Evolutionary conservation across 1,139 yeast genomes (phyloP), one percentile per base, ranked within the genome.

Genomic region (Sugiyamaella neomexicana): DNA sequence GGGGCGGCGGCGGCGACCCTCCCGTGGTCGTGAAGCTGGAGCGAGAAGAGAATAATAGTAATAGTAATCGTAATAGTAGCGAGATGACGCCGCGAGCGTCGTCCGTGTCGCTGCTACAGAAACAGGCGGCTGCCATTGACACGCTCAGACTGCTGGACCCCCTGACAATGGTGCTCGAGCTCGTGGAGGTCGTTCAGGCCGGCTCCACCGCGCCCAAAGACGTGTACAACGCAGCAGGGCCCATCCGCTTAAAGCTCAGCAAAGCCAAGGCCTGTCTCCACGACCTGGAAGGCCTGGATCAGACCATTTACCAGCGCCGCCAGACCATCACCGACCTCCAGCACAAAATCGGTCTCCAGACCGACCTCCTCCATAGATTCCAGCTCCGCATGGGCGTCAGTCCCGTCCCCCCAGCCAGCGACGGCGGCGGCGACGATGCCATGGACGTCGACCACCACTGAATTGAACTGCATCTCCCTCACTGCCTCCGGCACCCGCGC

Each of bases 151-250:
- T 60, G 44, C 54, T 64, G 48, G 66, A 64, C 42, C 59, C 63
- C 27, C 43, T 63, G 31, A 64, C 62, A 3, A 57, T 57, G 60
- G 61, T 63, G 25, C 55, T 63, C 25, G 61, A 60, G 31, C 53
- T 64, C n/a, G 54, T 63, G 20, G 67, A 62, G 23, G 53, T 55
- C 10, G 60, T 64, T 10, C 44, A 50, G 13, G 40, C 54, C 10
- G 67, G 67, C 39, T 52, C 54, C 39, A 45, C 62, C 25, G 50
- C 59, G 5, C 60, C 66, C 8, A 63, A 62, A 41, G 66, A 64
- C 43, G 60, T 61, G 16, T 62, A 63, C 55, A 64, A 62, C 42
- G 64, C 59, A 56, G 67, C 67, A 2, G 67, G 67, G 6, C 60
- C 67, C 1, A 62, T 64, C 23, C 57, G 67, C 34, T 61, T 60